phyloP scores from a whole-genome alignment of 495 filamentous ascomycete genomes.

The Penicillium psychrofluorescens region DNA sequence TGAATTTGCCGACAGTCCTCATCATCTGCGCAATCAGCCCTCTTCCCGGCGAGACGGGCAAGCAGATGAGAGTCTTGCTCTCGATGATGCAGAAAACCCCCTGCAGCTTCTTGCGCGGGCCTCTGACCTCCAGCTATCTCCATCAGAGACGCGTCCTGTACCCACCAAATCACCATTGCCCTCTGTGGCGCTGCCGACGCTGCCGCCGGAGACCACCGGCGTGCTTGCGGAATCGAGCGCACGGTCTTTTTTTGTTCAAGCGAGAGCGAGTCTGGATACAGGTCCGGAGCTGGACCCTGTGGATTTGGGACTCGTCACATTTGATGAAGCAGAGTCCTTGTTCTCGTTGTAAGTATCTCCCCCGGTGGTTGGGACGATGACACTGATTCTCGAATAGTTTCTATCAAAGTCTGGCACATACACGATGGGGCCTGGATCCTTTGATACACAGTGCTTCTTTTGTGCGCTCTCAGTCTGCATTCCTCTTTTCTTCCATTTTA shows the following conservation, averaged over 20 bases:
- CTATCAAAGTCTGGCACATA: slow-evolving; percentile 63
- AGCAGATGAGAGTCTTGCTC: slow-evolving; percentile 44
- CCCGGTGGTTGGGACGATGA: neutral
- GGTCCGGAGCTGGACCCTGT: slow-evolving; percentile 60
- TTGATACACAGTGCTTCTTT: slow-evolving; percentile 54
- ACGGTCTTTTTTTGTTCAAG: slow-evolving; percentile 54
- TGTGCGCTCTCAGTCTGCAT: slow-evolving; percentile 58
- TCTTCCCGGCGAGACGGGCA: slow-evolving; percentile 18
- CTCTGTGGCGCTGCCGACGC: slow-evolving; percentile 3
- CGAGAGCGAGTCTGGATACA: slow-evolving; percentile 51
- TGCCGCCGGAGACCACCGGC: slow-evolving; percentile 2
- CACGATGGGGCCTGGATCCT: slow-evolving; percentile 66
- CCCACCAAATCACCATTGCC: slow-evolving; percentile 8
- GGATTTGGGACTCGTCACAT: slow-evolving; percentile 55
- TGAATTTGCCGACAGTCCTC: slow-evolving; percentile 15
- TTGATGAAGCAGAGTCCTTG: slow-evolving; percentile 53
- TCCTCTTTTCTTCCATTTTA: slow-evolving; percentile 64
- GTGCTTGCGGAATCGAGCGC: slow-evolving; percentile 10
- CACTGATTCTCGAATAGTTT: slow-evolving; percentile 37
- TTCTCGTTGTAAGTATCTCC: slow-evolving; percentile 50
- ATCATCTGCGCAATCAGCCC: slow-evolving; percentile 14
- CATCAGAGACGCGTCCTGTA: slow-evolving; percentile 17
- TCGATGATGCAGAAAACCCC: slow-evolving; percentile 70
- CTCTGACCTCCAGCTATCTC: slow-evolving; percentile 57
- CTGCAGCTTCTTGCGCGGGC: slow-evolving; percentile 63